Conservation (phyloP, 208 protist genomes). For the Trypanosoma theileri region DNA sequence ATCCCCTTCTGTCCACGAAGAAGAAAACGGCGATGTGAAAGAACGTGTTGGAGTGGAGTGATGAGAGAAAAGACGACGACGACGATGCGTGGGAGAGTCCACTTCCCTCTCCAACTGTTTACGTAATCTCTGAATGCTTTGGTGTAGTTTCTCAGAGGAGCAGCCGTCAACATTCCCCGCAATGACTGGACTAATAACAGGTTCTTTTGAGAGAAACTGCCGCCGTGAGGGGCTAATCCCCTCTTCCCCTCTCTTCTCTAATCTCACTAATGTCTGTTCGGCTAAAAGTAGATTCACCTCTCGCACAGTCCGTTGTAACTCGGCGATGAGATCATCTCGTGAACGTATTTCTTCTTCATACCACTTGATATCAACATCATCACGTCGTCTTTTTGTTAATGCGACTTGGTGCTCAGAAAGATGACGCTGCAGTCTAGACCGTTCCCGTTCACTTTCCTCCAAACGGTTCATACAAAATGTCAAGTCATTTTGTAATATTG, state of each 20-base stretch:
- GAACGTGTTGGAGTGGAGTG: background rate
- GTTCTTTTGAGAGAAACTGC: background rate
- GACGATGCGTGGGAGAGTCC: background rate
- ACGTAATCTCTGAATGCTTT: slow-evolving; percentile 8
- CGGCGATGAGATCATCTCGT: slow-evolving; percentile 9
- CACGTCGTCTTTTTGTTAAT: background rate
- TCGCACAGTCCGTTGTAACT: slow-evolving; percentile 12
- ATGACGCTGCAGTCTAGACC: slow-evolving; percentile 1
- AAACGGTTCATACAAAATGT: slow-evolving; percentile 6
- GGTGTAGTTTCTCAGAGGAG: slow-evolving; percentile 6
- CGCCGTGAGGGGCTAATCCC: background rate
- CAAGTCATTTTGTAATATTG: slow-evolving; percentile 7
- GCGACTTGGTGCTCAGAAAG: slow-evolving; percentile 13
- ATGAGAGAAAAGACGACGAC: background rate
- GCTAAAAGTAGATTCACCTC: slow-evolving; percentile 8
- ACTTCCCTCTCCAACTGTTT: background rate
- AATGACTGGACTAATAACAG: background rate
- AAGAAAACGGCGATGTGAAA: background rate
- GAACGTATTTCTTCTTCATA: slow-evolving; percentile 19
- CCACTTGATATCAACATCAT: background rate
- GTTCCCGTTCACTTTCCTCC: slow-evolving; percentile 17
- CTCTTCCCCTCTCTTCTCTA: background rate
- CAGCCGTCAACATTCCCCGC: background rate
- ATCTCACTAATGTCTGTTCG: background rate
- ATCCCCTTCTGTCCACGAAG: background rate